These are phyloP conservation scores for Bruguiera hainesii DNA, from an alignment of 441 rosid species.

Conservation along the genomic window DNA sequence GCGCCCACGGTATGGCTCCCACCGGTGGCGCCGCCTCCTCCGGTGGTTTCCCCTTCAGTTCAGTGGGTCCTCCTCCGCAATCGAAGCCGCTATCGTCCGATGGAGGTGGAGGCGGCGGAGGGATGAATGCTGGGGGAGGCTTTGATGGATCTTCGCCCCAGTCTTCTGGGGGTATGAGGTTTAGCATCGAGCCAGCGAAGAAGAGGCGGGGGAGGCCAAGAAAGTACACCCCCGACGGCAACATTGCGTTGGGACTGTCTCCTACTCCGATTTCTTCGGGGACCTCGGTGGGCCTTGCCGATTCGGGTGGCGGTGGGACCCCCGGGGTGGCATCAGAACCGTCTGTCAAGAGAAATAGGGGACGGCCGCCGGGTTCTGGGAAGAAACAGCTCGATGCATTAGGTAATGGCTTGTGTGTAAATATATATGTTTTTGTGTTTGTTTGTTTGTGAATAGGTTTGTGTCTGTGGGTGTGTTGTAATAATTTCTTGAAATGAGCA, in stretches of 20 bases:
- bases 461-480: background rate
- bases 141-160: conserved; percentile 77
- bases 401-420: conserved; percentile 1
- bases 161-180: conserved; percentile 39
- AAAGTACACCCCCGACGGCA: conserved; percentile 81
- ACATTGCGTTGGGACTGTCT: conserved; percentile 79
- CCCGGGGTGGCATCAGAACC: conserved; percentile 49
- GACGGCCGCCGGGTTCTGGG: conserved; percentile 91
- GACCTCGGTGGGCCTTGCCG: conserved; percentile 35
- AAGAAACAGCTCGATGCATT: conserved; percentile 86
- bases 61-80: conserved; percentile 25
- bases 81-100: conserved; percentile 41
- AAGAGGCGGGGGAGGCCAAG: conserved; percentile 94
- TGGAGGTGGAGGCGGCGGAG: conserved; percentile 6
- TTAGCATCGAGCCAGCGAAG: conserved; percentile 62
- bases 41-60: conserved; percentile 34
- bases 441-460: background rate
- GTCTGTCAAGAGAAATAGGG: conserved; percentile 58
- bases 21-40: conserved; percentile 16
- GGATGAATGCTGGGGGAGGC: background rate
- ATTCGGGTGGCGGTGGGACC: conserved; percentile 37
- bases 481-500: conserved; percentile 11
- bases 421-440: background rate
- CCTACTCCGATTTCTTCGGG: conserved; percentile 57
- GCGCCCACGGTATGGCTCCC: conserved; percentile 23